These are phyloP conservation scores for Rhypophila decipiens DNA, from an alignment of 495 filamentous ascomycete species.

Conservation along the genomic window DNA sequence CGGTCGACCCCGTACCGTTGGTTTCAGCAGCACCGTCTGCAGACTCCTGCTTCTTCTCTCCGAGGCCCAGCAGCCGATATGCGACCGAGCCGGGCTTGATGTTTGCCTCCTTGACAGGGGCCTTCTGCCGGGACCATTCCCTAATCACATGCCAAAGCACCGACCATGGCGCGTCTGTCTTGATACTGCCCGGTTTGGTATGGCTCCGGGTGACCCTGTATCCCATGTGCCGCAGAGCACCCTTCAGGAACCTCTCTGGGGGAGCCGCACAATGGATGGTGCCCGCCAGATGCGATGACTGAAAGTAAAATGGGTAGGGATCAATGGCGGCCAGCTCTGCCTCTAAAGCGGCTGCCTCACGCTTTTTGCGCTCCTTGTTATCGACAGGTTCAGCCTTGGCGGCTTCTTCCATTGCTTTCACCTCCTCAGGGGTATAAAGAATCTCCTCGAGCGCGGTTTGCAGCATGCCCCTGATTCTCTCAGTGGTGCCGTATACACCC, in stretches of 20 bases:
- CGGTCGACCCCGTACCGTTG: too few relatives aligned
- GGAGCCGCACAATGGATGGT: conserved; percentile 72
- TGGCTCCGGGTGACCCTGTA: conserved; percentile 80
- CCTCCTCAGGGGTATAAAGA: conserved; percentile 28
- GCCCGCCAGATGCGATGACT: conserved; percentile 62
- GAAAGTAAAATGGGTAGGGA: conserved; percentile 78
- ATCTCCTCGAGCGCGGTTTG: conserved; percentile 75
- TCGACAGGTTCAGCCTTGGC: conserved; percentile 4
- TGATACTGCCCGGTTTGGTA: conserved; percentile 78
- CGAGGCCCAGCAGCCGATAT: conserved; percentile 49
- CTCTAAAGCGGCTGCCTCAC: conserved; percentile 27
- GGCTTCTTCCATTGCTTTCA: conserved; percentile 1
- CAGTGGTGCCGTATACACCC: conserved; percentile 66
- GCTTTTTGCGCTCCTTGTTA: conserved; percentile 16
- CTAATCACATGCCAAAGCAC: conserved; percentile 91
- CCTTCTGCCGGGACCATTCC: conserved; percentile 76
- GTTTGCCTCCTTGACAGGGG: conserved; percentile 61
- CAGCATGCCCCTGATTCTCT: conserved; percentile 86
- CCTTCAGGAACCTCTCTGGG: conserved; percentile 62
- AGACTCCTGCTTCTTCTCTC: conserved; percentile 17
- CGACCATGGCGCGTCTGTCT: conserved; percentile 83
- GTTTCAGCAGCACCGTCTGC: conserved; percentile 7
- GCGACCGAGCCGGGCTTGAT: conserved; percentile 64
- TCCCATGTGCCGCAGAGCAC: conserved; percentile 71
- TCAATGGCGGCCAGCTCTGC: conserved; percentile 55